A percentile compares a stretch with the other conserved stretches of the same genome.
phyloP scores from a whole-genome alignment of 2,329 filamentous ascomycete species.

The Septoria linicola region DNA sequence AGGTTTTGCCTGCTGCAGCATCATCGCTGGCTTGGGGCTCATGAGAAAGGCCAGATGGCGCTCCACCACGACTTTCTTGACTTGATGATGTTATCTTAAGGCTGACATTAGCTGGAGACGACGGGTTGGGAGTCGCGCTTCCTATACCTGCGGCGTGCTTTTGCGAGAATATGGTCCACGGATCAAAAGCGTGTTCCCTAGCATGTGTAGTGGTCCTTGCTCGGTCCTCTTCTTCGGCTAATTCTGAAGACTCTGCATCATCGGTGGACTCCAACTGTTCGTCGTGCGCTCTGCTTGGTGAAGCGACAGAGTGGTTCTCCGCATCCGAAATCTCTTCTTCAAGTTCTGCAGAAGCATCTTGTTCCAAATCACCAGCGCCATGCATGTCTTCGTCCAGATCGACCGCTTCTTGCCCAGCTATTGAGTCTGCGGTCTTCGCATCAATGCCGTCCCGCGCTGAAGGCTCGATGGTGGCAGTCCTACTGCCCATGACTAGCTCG shows the following conservation, averaged over 20 bases:
- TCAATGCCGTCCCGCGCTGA: neutral
- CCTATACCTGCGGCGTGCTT: slow-evolving; percentile 13
- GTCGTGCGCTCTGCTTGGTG: no score
- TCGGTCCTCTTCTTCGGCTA: neutral
- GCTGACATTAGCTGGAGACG: slow-evolving; percentile 9
- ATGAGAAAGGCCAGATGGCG: slow-evolving; percentile 9
- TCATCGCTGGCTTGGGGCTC: slow-evolving; percentile 2
- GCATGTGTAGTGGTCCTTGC: slow-evolving; percentile 1
- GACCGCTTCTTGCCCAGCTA: neutral
- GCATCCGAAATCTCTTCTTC: neutral
- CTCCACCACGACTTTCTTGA: slow-evolving; percentile 15
- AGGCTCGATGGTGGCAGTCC: neutral
- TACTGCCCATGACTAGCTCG: slow-evolving; percentile 2
- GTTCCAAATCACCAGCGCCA: neutral
- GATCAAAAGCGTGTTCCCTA: slow-evolving; percentile 2
- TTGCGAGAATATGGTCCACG: slow-evolving; percentile 3
- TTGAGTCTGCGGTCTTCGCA: neutral
- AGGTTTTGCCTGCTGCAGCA: neutral
- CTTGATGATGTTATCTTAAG: slow-evolving; percentile 10
- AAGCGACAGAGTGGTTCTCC: no score
- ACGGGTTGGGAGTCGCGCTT: slow-evolving; percentile 2
- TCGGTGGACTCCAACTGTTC: no score
- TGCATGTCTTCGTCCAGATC: neutral
- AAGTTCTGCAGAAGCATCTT: neutral
- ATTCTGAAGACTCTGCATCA: no score